phyloP scores from a whole-genome alignment of 352 stramenopile species.

The Poterioochromonas sp. region DNA sequence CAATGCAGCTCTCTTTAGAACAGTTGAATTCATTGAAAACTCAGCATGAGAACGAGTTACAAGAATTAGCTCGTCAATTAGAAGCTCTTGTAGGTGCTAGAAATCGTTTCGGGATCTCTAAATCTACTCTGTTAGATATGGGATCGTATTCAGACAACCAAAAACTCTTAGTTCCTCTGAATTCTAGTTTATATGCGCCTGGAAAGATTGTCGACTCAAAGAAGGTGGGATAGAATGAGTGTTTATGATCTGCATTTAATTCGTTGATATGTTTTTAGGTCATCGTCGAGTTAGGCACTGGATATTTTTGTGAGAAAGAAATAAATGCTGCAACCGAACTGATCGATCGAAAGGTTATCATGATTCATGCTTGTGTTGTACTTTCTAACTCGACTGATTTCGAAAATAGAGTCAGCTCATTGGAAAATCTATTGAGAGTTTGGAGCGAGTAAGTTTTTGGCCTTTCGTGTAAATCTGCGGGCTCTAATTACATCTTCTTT shows the following conservation, averaged over 20 bases:
- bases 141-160: neutral
- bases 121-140: slow-evolving; percentile 1
- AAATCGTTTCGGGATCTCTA: neutral
- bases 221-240: slow-evolving; percentile 12
- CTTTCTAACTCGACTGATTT: neutral
- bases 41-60: slow-evolving; percentile 18
- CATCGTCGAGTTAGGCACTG: slow-evolving; percentile 19
- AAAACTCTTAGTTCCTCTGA: slow-evolving; percentile 21
- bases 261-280: neutral
- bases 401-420: neutral
- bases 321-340: neutral
- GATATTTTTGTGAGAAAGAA: slow-evolving; percentile 32
- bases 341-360: slow-evolving; percentile 3
- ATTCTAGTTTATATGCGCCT: slow-evolving; percentile 20
- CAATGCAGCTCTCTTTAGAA: neutral
- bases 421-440: slow-evolving; percentile 26
- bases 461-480: neutral
- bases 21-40: slow-evolving; percentile 27
- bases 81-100: neutral
- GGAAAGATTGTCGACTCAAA: neutral
- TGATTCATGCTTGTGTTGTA: neutral
- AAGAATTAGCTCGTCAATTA: neutral
- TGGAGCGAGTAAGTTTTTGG: neutral
- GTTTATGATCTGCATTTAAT: neutral
- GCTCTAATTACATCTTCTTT: neutral